Conservation (phyloP, 2,329 filamentous ascomycete genomes). For the Cercospora sp. region DNA sequence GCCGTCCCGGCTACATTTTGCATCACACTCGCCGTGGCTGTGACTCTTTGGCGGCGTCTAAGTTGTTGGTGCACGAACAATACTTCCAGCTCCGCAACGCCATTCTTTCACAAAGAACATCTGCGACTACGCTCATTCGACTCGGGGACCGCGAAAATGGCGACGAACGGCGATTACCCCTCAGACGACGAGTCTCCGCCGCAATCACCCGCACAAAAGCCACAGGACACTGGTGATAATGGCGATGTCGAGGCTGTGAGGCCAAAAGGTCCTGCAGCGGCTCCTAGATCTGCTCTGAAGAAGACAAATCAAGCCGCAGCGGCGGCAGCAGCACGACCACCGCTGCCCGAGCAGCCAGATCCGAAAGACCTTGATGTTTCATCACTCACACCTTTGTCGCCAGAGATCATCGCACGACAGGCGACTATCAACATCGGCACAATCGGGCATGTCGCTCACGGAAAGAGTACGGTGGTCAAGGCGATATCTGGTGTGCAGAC, state of each 20-base stretch:
- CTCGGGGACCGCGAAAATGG: slow-evolving; percentile 43
- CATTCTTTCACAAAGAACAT: background rate
- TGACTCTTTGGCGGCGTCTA: slow-evolving; percentile 5
- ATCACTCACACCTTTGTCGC: slow-evolving; percentile 78
- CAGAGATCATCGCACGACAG: slow-evolving; percentile 96
- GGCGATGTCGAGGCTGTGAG: slow-evolving; percentile 62
- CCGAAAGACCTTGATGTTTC: slow-evolving; percentile 83
- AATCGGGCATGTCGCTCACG: slow-evolving; percentile 99
- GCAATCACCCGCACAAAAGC: slow-evolving; percentile 54
- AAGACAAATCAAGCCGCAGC: slow-evolving; percentile 62
- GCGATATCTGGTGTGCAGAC: slow-evolving; percentile 99
- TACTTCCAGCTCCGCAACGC: background rate
- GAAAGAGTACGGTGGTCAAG: slow-evolving; percentile 99
- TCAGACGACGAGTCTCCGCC: slow-evolving; percentile 56
- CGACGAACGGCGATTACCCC: slow-evolving; percentile 55
- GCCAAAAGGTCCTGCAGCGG: slow-evolving; percentile 61
- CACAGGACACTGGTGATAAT: slow-evolving; percentile 63
- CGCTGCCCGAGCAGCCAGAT: slow-evolving; percentile 86
- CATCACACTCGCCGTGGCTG: slow-evolving; percentile 2
- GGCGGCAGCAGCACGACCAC: slow-evolving; percentile 60
- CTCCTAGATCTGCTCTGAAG: slow-evolving; percentile 81
- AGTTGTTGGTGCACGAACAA: background rate
- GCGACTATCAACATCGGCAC: slow-evolving; percentile 99
- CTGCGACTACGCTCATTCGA: background rate
- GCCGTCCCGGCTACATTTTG: background rate